Evolutionary conservation across 2,329 filamentous ascomycete species (phyloP), one percentile per base, ranked within the genome.

Genomic region (Talaromyces sp.): DNA sequence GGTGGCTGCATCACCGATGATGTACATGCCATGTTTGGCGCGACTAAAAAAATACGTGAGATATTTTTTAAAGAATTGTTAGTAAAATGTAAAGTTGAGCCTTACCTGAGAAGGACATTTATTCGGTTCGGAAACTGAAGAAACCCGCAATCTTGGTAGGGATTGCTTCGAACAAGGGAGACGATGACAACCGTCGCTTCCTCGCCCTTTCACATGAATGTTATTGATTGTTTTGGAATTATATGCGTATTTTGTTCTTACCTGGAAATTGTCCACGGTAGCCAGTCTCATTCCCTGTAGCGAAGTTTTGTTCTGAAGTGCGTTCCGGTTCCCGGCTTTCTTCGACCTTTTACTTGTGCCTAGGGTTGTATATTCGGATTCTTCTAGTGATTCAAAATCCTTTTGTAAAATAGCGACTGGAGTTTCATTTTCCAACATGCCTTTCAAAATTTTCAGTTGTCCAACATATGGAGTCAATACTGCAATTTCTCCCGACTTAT

Each of bases 1-100:
- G 4, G 64, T 65, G 21, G 54, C 35, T 17, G 64, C 57, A 59
- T 65, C 52, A 5, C 64, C 63, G 27, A 65, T 62, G 6, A 65
- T 52, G 43, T 65, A 64, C 64, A 65, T 64, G 1, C 64, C 64
- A 35, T 65, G 62, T 35, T 63, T 58, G 5, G 64, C 64, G 50
- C 62, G 64, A 38, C 27, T 32, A 35, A 27, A 17, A 17, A 9
- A n/a, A n/a, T n/a, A 38, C 7, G 31, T 7, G 6, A 21, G 4
- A 9, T 13, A 6, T 27, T 27, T 52, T 49, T 55, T 43, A 1
- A 26, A 7, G 1, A 11, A 26, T 8, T 46, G 21, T 26, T 3
- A 21, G 26, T 9, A 3, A 26, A 10, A n/a, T 57, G 11, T 27
- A 51, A 8, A 53, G 21, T 13, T 50, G 4, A 50, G 13, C 19